These are phyloP conservation scores for Penicillium sp. DNA, from an alignment of 2,329 filamentous ascomycete species.

Conservation along the genomic window DNA sequence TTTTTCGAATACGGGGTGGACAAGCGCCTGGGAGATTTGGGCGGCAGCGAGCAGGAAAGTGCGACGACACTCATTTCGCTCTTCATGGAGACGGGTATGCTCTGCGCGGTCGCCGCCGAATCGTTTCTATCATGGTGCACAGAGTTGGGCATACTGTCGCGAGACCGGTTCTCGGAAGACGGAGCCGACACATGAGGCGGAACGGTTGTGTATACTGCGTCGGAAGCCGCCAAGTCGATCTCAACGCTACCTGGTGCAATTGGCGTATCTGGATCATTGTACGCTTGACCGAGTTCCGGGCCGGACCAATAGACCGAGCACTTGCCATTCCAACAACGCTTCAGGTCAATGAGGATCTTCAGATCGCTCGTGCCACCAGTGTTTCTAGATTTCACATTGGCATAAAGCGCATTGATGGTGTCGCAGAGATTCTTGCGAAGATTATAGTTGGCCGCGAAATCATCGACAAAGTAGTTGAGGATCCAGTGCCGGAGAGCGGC, in stretches of 20 bases:
- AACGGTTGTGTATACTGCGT: slow-evolving; percentile 11
- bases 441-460: slow-evolving; percentile 72
- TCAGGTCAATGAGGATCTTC: slow-evolving; percentile 88
- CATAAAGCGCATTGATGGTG: slow-evolving; percentile 62
- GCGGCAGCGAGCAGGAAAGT: slow-evolving; percentile 55
- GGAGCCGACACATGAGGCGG: slow-evolving; percentile 1
- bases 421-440: slow-evolving; percentile 74
- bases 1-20: slow-evolving; percentile 28
- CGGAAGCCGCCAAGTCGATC: slow-evolving; percentile 45
- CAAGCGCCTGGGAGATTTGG: slow-evolving; percentile 39
- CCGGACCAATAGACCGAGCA: slow-evolving; percentile 87
- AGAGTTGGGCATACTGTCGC: slow-evolving; percentile 13
- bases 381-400: slow-evolving; percentile 46
- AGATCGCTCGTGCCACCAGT: slow-evolving; percentile 57
- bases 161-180: slow-evolving; percentile 9
- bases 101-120: slow-evolving; percentile 32
- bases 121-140: slow-evolving; percentile 30
- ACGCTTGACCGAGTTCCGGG: slow-evolving; percentile 55
- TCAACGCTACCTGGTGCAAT: slow-evolving; percentile 70
- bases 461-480: slow-evolving; percentile 93
- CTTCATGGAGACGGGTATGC: slow-evolving; percentile 32
- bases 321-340: slow-evolving; percentile 93
- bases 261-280: slow-evolving; percentile 57
- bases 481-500: slow-evolving; percentile 96
- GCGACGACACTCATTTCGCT: slow-evolving; percentile 51